Evolutionary conservation across 352 stramenopile genomes (phyloP), one percentile per base, ranked within the genome.

Genomic region (Globisporangium rhizosaccharum): DNA sequence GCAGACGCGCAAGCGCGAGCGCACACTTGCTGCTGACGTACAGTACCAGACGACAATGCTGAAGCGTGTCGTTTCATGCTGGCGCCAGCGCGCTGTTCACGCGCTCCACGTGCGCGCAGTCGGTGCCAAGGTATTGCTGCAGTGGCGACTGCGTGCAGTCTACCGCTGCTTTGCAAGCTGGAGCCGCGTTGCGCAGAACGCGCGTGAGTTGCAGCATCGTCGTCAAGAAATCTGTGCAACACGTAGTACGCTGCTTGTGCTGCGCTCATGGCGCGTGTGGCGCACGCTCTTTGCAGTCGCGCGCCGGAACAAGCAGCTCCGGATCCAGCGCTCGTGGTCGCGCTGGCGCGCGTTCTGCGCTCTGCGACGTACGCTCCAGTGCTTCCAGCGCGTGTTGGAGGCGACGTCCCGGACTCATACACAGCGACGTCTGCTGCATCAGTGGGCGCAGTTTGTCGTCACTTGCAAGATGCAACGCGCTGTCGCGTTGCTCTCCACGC

Each of bases 91-190:
- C 3, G 48, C 49, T 4, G 51, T 11, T 0, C 49, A 33, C 17
- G n/a, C 45, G 15, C 42, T n/a, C 12, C 37, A 56, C 12, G 1
- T 57, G 4, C 36, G 58, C 2, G 30, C 44, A 4, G 37, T 73
- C 33, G 70, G 67, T 23, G 64, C 62, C 0, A 64, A 64, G 4
- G 1, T 80, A 7, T 12, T 85, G 2, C 50, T 59, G 2, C 63
- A 64, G 6, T 85, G 76, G 76, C 63, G 67, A 51, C 46, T 80
- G 59, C 68, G 76, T 17, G 77, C 61, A 17, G 59, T 28, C 1
- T 75, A 71, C 50, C 71, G 59, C 9, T 83, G 76, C 51, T 81
- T 85, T 53, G 28, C 39, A 10, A 37, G 42, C 12, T 79, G 71
- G 71, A 45, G 65, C 0, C 28, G 23, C 10, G 20, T 47, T 11